These are phyloP conservation scores for Lichtheimia ramosa DNA, from an alignment of 371 early-diverging fungal genomes.

Conservation along the genomic window DNA sequence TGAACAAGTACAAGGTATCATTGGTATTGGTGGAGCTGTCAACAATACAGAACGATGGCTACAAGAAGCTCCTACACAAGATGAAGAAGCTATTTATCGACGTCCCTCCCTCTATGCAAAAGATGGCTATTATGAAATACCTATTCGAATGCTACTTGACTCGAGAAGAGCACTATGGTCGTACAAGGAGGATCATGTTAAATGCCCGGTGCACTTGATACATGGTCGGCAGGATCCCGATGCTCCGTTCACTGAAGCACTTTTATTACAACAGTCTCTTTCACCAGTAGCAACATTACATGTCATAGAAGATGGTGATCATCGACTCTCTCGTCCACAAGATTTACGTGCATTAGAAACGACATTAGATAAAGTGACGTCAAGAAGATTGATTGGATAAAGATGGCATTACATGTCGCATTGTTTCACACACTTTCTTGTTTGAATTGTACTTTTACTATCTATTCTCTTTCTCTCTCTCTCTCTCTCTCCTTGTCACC, in stretches of 20 bases:
- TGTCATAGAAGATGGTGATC: constrained; percentile 37
- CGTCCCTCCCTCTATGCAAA: constrained; percentile 34
- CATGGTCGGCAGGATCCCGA: constrained; percentile 36
- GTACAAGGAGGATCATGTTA: background rate
- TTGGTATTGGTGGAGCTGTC: constrained; percentile 40
- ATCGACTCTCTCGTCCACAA: constrained; percentile 35
- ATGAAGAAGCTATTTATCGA: constrained; percentile 23
- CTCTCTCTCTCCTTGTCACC: no score
- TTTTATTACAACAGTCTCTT: background rate
- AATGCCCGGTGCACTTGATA: constrained; percentile 24
- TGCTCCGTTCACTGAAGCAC: constrained; percentile 17
- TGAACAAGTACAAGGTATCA: constrained; percentile 16
- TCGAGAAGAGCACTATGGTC: constrained; percentile 24
- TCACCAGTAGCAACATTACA: constrained; percentile 3
- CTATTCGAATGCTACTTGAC: constrained; percentile 25
- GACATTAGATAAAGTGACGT: background rate
- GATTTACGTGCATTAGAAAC: constrained; percentile 14
- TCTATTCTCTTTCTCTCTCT: no score
- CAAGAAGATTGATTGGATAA: no score
- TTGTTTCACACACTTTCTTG: no score
- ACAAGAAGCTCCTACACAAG: constrained; percentile 21
- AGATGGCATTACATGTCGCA: no score
- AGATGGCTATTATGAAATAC: constrained; percentile 38
- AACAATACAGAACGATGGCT: constrained; percentile 44
- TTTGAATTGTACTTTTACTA: no score